Evolutionary conservation across 2,329 filamentous ascomycete species (phyloP), one percentile per base, ranked within the genome.

Genomic region (Hortaea sp.): DNA sequence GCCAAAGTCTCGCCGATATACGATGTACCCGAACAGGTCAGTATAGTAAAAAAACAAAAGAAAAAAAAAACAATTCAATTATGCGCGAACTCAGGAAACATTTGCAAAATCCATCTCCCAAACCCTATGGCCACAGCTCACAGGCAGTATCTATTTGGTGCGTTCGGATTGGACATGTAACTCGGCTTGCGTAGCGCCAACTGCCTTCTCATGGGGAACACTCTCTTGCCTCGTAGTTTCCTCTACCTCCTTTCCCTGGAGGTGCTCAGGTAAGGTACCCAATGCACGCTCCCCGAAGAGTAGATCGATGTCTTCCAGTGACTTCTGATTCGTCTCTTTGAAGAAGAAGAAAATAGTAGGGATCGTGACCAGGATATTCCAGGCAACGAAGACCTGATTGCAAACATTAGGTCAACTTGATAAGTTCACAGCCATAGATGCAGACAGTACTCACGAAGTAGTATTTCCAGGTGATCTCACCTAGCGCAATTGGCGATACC

Each of bases 301-400:
- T 3, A 59, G 55, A 39, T 62, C 61, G 13, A 63, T 64, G 43
- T 64, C 62, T 44, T 65, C 62, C 5, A 65, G 51, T 3, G 54
- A 57, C 12, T 58, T 46, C 6, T 60, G 59, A 37, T 63, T 59
- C 34, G 54, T 58, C 39, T 65, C 61, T 34, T 49, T 51, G 31
- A 53, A 51, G 6, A 49, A 37, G 38, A 53, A 53, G 31, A 41
- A 53, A 4, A 51, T 42, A 5, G 47, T 39, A 7, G 45, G 12
- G 30, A 44, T 46, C 5, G 68, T 70, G 28, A 70, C 56, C 20
- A 58, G 50, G 31, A 70, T 50, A 57, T 74, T 76, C 53, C 70
- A 78, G 6, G 66, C 69, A 38, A 75, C 73, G 46, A 79, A 80
- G 11, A 80, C 67, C 49, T 79, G 74, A 61, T 79, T 80, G 50